Evolutionary conservation across 2,329 filamentous ascomycete genomes (phyloP).

Genomic region (Microcyclospora tardicrescens): DNA sequence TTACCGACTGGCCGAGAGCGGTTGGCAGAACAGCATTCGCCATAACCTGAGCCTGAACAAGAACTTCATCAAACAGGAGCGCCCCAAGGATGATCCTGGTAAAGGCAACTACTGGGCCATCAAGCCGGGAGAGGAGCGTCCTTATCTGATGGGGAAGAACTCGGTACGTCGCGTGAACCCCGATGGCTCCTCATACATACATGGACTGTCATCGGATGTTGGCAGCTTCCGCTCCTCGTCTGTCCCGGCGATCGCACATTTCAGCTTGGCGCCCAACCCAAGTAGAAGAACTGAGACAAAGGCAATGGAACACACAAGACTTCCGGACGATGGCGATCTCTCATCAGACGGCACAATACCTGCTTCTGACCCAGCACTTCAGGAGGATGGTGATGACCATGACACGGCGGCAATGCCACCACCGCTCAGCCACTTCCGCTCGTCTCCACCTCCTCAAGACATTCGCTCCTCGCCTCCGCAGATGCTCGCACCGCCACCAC

Average conservation of each 20-base stretch:
- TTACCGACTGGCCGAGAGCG: slow-evolving; percentile 71
- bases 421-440: slow-evolving; percentile 38
- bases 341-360: slow-evolving; percentile 41
- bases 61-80: slow-evolving; percentile 87
- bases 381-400: slow-evolving; percentile 33
- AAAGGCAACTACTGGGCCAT: slow-evolving; percentile 98
- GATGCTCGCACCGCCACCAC: slow-evolving; percentile 48
- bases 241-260: slow-evolving; percentile 25
- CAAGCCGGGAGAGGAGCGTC: slow-evolving; percentile 72
- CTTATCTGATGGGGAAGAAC: slow-evolving; percentile 77
- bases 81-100: slow-evolving; percentile 91
- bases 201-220: slow-evolving; percentile 18
- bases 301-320: slow-evolving; percentile 37
- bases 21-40: slow-evolving; percentile 98
- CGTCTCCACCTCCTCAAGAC: slow-evolving; percentile 55
- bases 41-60: slow-evolving; percentile 97
- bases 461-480: slow-evolving; percentile 93
- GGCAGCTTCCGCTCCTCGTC: slow-evolving; percentile 23
- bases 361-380: slow-evolving; percentile 36
- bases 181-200: slow-evolving; percentile 32
- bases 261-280: slow-evolving; percentile 21
- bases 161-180: slow-evolving; percentile 45
- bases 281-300: slow-evolving; percentile 25
- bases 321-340: slow-evolving; percentile 37
- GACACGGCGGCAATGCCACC: slow-evolving; percentile 26